phyloP scores from a whole-genome alignment of 768 basidiomycete species.

The Calocera viscosa region DNA sequence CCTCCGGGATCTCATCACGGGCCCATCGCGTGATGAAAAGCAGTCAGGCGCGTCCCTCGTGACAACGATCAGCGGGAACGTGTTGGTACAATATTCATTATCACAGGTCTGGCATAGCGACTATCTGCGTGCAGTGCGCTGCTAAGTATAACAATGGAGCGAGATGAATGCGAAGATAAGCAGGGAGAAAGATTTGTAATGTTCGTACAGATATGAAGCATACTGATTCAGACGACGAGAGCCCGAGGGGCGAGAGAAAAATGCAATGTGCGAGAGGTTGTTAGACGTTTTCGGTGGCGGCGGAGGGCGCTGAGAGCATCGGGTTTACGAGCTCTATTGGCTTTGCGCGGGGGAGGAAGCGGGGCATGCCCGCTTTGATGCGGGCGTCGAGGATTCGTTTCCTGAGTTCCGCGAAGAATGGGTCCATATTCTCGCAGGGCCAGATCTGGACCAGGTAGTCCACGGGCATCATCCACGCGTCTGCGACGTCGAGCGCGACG shows the following conservation, averaged over 20 bases:
- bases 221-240: no score
- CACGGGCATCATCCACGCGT: conserved; percentile 7
- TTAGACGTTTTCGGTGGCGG: background rate
- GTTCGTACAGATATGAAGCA: no score
- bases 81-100: background rate
- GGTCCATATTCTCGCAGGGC: background rate
- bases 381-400: background rate
- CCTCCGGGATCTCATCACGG: background rate
- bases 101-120: no score
- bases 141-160: no score
- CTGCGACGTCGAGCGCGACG: conserved; percentile 4
- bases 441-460: background rate
- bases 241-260: no score
- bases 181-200: no score
- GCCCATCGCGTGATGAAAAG: conserved; percentile 2
- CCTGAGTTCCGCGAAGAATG: background rate
- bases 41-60: background rate
- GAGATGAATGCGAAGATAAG: no score
- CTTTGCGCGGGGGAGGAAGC: background rate
- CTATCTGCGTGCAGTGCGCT: no score
- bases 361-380: background rate
- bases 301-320: background rate
- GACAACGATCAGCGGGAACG: background rate
- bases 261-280: no score
- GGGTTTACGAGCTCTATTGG: background rate